Evolutionary conservation across 345 rosid genomes (phyloP), one percentile per base, ranked within the genome.

Genomic region (Citrus mangshanensis): DNA sequence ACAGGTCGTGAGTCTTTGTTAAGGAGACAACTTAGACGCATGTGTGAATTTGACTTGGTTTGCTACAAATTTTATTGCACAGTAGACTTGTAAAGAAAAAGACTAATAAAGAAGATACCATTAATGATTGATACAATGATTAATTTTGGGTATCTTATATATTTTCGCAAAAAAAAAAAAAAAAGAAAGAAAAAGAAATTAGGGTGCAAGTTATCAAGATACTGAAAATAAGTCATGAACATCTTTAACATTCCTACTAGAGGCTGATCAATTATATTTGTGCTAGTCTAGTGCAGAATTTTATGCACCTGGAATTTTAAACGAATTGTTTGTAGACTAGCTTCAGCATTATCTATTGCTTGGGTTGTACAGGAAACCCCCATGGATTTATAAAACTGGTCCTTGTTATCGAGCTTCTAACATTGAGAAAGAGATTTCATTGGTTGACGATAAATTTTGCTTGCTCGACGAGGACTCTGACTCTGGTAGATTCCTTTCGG

Each of bases 401-500:
- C 3, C 24, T 55, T 27, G 6, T 67, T 42, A 76, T 54, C 73
- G 73, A 22, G 73, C 34, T 55, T 73, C 76, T 51, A 68, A 7
- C 76, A 38, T 7, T 25, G 68, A 37, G 25, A 74, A 19, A 16
- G 75, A 68, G 42, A 63, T 14, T 46, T 78, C 76, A 62, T 67
- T 82, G 24, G 72, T 19, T n/a, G 79, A 32, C 27, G 25, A 46
- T 25, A 9, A 7, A 30, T 49, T 28, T 10, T 18, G 30, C 14
- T 34, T 38, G 25, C 42, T 40, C 21, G 82, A 55, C 55, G 84
- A 81, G 38, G 76, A 77, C 18, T 56, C 68, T 4, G 73, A 14
- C 28, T 74, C 72, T 24, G 56, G 30, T 22, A 61, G 18, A 68
- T 78, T 75, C 42, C 81, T 74, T 51, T 82, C 79, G 7, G 30